These are phyloP conservation scores for Colletotrichum sojae DNA, from an alignment of 2,329 filamentous ascomycete genomes.

Conservation along the genomic window DNA sequence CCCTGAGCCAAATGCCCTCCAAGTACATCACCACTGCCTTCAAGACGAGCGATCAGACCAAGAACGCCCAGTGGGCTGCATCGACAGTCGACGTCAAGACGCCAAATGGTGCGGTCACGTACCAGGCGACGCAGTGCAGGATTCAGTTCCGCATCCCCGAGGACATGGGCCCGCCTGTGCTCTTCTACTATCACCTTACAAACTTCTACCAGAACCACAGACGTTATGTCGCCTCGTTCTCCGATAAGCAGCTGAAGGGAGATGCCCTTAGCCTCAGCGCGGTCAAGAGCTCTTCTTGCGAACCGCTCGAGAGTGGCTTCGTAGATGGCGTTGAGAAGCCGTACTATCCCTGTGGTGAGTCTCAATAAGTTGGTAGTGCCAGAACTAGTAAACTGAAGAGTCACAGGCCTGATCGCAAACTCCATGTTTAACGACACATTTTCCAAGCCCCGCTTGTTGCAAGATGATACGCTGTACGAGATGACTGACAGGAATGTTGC, in stretches of 20 bases:
- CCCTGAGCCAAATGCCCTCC: conserved; percentile 64
- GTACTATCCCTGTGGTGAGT: conserved; percentile 85
- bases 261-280: conserved; percentile 70
- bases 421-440: conserved; percentile 98
- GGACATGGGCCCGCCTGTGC: conserved; percentile 83
- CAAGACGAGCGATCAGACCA: conserved; percentile 65
- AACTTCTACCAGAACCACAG: conserved; percentile 99
- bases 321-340: conserved; percentile 70
- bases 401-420: conserved; percentile 84
- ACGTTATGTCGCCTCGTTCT: conserved; percentile 92
- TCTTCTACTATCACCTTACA: conserved; percentile 94
- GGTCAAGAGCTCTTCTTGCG: conserved; percentile 80
- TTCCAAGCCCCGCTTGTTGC: conserved; percentile 71
- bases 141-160: conserved; percentile 86
- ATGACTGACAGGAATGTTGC: conserved; percentile 87
- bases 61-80: conserved; percentile 59
- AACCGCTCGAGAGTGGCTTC: conserved; percentile 76
- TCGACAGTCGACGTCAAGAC: conserved; percentile 58
- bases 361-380: neutral
- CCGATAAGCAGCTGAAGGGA: conserved; percentile 85
- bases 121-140: conserved; percentile 71
- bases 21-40: conserved; percentile 78
- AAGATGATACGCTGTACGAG: conserved; percentile 68
- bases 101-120: conserved; percentile 51
- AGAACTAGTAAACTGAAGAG: neutral